Percentiles rank a stretch among this genome's conserved stretches.
Conservation (phyloP, 2,329 filamentous ascomycete species). For the Fusarium sp. region DNA sequence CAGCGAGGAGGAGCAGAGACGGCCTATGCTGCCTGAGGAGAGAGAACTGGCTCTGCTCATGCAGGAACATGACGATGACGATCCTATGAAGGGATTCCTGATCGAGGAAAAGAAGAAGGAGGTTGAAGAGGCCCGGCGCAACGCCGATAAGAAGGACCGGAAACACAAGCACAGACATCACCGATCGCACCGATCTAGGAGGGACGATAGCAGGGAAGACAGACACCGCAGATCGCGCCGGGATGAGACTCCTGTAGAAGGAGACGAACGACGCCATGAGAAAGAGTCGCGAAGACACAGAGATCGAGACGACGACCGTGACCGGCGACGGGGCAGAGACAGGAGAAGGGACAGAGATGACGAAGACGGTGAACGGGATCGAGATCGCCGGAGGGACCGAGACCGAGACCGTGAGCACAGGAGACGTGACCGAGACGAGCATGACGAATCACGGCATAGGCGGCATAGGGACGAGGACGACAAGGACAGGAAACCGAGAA, state of each 20-base stretch:
- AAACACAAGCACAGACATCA: conserved; percentile 63
- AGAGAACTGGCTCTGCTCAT: conserved; percentile 81
- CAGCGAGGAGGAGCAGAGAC: conserved; percentile 59
- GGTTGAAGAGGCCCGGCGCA: conserved; percentile 75
- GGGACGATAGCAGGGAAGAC: conserved; percentile 48
- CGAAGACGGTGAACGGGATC: conserved; percentile 38
- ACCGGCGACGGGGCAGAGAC: conserved; percentile 44
- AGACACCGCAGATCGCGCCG: conserved; percentile 51
- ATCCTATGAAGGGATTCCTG: conserved; percentile 95
- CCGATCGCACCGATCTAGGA: conserved; percentile 57
- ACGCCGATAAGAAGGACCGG: conserved; percentile 61
- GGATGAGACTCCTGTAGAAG: conserved; percentile 50
- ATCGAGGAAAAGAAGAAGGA: conserved; percentile 94
- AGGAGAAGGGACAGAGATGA: conserved; percentile 38
- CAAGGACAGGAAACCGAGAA: conserved; percentile 39
- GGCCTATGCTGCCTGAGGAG: conserved; percentile 84
- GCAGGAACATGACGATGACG: conserved; percentile 88
- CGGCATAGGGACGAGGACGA: conserved; percentile 46
- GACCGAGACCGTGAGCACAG: conserved; percentile 44
- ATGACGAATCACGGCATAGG: conserved; percentile 43
- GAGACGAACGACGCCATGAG: conserved; percentile 44
- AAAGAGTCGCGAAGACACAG: conserved; percentile 47
- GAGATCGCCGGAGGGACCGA: conserved; percentile 38
- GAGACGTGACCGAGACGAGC: conserved; percentile 46
- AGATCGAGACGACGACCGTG: conserved; percentile 44